Evolutionary conservation across 1,139 yeast genomes (phyloP).

Genomic region (Magnusiomyces tetraspermus): DNA sequence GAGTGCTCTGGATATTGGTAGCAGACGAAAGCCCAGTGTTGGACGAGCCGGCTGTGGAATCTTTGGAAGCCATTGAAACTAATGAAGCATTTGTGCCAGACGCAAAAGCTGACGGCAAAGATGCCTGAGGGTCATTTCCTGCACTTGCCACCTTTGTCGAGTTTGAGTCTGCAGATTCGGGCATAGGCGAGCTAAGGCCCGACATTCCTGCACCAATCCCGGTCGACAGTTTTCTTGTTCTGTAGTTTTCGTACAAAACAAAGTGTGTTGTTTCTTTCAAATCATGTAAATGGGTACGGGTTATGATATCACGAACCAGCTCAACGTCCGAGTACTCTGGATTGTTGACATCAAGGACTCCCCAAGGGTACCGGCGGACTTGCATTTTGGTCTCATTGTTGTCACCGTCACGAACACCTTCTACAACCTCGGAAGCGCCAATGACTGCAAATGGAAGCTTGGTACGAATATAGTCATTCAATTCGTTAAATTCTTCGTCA

Average conservation of each 20-base stretch:
- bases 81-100: not conserved
- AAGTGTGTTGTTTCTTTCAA: slow-evolving; percentile 92
- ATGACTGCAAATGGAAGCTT: slow-evolving; percentile 82
- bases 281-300: slow-evolving; percentile 84
- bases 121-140: not conserved
- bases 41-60: slow-evolving; percentile 7
- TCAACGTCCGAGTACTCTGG: slow-evolving; percentile 73
- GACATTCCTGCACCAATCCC: slow-evolving; percentile 2
- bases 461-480: slow-evolving; percentile 62
- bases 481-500: slow-evolving; percentile 38
- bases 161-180: not conserved
- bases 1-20: too few relatives aligned
- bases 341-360: slow-evolving; percentile 78
- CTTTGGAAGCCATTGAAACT: not conserved
- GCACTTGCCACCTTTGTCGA: not conserved
- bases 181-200: not conserved
- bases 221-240: slow-evolving; percentile 72
- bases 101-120: slow-evolving; percentile 7
- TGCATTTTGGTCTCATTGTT: slow-evolving; percentile 20
- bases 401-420: too few relatives aligned
- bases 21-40: too few relatives aligned
- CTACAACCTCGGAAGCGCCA: slow-evolving; percentile 50
- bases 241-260: slow-evolving; percentile 81
- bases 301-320: slow-evolving; percentile 64
- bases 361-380: slow-evolving; percentile 92